Evolutionary conservation across 106 monocot genomes (phyloP), one percentile per base, ranked within the genome.

Genomic region (Triglochin maritima): DNA sequence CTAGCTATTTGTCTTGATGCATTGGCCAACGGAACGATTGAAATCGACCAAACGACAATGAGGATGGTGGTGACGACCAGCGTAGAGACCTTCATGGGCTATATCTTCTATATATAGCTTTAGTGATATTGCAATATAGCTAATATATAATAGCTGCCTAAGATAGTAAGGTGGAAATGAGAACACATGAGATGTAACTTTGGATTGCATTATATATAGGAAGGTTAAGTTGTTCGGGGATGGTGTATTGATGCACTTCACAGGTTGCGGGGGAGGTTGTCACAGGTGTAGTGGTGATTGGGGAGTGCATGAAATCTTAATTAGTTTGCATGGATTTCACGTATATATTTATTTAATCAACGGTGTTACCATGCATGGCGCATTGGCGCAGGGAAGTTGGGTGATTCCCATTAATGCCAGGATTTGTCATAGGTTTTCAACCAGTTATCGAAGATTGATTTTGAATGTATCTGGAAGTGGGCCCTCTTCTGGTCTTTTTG

Each of bases 211-310:
- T 7, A 54, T 12, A 9, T 54, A 12, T 54, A 9, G 7, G 53
- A 9, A 9, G 7, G 53, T 7, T 54, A 7, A 54, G 53, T 7
- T 54, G 12, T 54, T 9, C 12, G 53, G 53, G 12, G 7, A 12
- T 54, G 53, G 62, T 62, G 62, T 62, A 62, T 62, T 62, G 62
- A 62, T 62, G 15, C 42, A 29, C 62, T 29, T 62, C 62, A 62
- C 62, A 62, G 62, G 62, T 62, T 42, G 11, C 6, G 62, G 42
- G 16, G 62, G 44, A 10, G 42, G 62, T 54, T 29, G 29, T 29
- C 29, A 29, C 29, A 29, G 29, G 29, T 29, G 29, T 29, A 29
- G 29, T 29, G 29, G 29, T 29, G 29, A 29, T 29, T 29, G 29
- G 29, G 29, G 29, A 29, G 29, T 29, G 29, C 29, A 29, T 29